A percentile compares a stretch with the other conserved stretches of the same genome.
phyloP scores from a whole-genome alignment of 2,329 filamentous ascomycete species.

The Scedosporium boydii region DNA sequence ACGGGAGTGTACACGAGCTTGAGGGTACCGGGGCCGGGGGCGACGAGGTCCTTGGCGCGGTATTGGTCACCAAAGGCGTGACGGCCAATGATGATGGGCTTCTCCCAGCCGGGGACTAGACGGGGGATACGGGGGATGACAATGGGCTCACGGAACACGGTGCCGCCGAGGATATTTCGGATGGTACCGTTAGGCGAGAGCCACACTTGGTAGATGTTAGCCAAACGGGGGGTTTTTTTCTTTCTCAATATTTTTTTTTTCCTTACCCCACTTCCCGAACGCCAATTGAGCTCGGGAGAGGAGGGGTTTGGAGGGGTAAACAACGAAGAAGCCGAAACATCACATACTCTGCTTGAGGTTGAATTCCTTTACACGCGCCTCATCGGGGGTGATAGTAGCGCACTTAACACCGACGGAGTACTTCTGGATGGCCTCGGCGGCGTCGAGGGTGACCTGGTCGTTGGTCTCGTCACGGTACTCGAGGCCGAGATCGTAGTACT shows the following conservation, averaged over 20 bases:
- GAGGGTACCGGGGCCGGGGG: conserved; percentile 75
- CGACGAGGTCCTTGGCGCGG: conserved; percentile 85
- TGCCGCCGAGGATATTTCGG: conserved; percentile 71
- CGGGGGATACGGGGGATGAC: conserved; percentile 89
- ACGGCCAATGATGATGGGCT: conserved; percentile 97
- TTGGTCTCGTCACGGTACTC: conserved; percentile 93
- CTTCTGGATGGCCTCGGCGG: conserved; percentile 97
- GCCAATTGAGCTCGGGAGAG: conserved; percentile 2
- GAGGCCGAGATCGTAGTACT: conserved; percentile 93
- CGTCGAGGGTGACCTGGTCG: conserved; percentile 90
- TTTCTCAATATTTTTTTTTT: background rate
- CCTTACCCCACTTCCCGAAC: background rate
- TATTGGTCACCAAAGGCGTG: conserved; percentile 99
- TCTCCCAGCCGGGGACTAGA: conserved; percentile 94
- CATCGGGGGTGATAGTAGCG: conserved; percentile 96
- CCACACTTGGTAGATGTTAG: conserved; percentile 60
- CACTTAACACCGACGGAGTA: conserved; percentile 99
- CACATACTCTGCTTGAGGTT: conserved; percentile 90
- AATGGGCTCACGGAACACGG: conserved; percentile 98
- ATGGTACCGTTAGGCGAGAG: conserved; percentile 91
- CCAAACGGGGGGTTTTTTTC: too few species aligned
- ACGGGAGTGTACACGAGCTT: conserved; percentile 91
- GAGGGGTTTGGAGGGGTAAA: conserved; percentile 7
- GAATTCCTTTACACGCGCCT: conserved; percentile 94
- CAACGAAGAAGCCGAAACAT: conserved; percentile 4